Evolutionary conservation across 78 protist genomes (phyloP).

Genomic region (Dictyostelium brefeldianum): DNA sequence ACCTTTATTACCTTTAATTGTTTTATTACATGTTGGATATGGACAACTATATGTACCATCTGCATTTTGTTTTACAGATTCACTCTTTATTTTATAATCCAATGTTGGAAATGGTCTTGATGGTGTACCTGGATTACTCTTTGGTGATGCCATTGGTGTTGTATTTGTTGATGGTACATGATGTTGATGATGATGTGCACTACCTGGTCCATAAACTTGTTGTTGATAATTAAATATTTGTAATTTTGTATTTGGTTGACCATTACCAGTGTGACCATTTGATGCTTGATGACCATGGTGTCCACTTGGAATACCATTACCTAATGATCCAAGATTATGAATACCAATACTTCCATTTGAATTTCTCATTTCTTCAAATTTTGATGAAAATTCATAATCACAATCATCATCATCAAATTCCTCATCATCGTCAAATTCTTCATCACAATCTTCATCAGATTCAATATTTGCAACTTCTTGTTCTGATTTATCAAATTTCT

Average conservation of each 20-base stretch:
- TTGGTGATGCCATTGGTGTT: conserved; percentile 54
- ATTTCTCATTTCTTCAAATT: conserved; percentile 35
- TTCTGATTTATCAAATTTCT: background rate
- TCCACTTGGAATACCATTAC: too few relatives aligned
- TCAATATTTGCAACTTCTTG: conserved; percentile 54
- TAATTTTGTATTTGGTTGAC: background rate
- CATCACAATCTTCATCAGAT: conserved; percentile 34
- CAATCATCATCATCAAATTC: background rate
- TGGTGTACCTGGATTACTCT: conserved; percentile 63
- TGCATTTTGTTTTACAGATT: conserved; percentile 58
- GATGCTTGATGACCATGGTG: background rate
- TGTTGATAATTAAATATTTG: conserved; percentile 18
- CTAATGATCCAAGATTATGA: background rate
- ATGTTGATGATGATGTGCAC: conserved; percentile 10
- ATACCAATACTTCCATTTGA: background rate
- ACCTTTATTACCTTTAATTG: conserved; percentile 77
- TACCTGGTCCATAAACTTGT: conserved; percentile 4
- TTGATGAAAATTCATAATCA: background rate
- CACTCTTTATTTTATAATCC: conserved; percentile 61
- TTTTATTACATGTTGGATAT: conserved; percentile 64
- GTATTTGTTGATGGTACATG: conserved; percentile 10
- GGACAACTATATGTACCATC: conserved; percentile 78
- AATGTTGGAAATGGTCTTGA: conserved; percentile 74
- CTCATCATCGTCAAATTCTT: background rate
- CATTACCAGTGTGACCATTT: background rate